Percentiles rank a stretch among this genome's conserved stretches.
Conservation (phyloP, 164 flowering plant genomes). For the Stephania cephalantha region DNA sequence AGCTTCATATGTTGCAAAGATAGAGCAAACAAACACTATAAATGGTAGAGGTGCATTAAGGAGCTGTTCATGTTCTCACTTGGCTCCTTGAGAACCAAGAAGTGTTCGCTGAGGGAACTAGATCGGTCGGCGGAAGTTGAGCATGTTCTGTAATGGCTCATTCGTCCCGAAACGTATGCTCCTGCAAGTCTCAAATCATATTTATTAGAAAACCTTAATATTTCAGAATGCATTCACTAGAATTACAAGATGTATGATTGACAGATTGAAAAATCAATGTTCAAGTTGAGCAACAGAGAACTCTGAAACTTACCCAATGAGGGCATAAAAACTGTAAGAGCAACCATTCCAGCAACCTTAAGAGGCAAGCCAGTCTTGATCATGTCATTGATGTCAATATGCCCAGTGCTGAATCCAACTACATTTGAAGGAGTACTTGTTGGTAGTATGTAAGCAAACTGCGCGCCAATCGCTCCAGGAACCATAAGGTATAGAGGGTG, state of each 20-base stretch:
- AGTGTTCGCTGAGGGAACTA: not conserved
- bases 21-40: not conserved
- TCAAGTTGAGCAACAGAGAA: not conserved
- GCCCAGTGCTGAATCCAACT: constrained; percentile 85
- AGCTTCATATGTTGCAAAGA: not conserved
- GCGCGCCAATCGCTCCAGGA: constrained; percentile 86
- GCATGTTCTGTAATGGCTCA: not conserved
- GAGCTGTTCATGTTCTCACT: not conserved
- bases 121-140: not conserved
- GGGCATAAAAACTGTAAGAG: constrained; percentile 67
- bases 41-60: too few species aligned
- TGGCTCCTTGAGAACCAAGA: not conserved
- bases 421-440: constrained; percentile 80
- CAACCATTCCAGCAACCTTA: constrained; percentile 56
- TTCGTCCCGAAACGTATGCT: constrained; percentile 46
- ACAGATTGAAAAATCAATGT: not conserved
- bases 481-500: constrained; percentile 74
- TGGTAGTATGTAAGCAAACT: constrained; percentile 70
- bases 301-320: constrained; percentile 49
- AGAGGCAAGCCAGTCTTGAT: constrained; percentile 64
- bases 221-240: too few species aligned
- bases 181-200: constrained; percentile 31
- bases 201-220: too few species aligned
- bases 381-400: constrained; percentile 68
- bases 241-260: not conserved